Evolutionary conservation across 1,284 basidiomycete species (phyloP).

Genomic region (Apiotrichum montevideense): DNA sequence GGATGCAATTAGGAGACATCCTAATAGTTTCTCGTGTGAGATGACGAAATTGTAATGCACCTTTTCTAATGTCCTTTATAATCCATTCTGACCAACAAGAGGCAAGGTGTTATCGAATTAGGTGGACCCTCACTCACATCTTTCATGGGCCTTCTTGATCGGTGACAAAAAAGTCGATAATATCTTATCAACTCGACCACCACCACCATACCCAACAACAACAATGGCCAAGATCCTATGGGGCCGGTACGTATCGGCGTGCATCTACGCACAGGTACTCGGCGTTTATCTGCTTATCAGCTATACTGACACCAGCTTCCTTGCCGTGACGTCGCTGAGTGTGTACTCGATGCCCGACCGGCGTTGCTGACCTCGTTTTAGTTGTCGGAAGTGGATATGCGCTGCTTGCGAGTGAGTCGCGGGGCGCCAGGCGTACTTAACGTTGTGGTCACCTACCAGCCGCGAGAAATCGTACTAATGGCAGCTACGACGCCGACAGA

Average conservation of each 20-base stretch:
- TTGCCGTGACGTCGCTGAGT: slow-evolving; percentile 24
- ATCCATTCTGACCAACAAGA: too few relatives aligned
- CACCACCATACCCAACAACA: neutral
- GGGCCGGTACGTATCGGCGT: slow-evolving; percentile 26
- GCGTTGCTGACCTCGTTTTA: slow-evolving; percentile 1
- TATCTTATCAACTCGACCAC: too few relatives aligned
- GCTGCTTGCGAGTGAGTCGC: slow-evolving; percentile 7
- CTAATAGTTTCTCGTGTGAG: too few relatives aligned
- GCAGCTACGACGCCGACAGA: slow-evolving; percentile 38
- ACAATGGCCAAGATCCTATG: slow-evolving; percentile 26
- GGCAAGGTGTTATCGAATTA: too few relatives aligned
- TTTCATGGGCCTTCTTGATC: too few relatives aligned
- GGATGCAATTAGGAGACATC: too few relatives aligned
- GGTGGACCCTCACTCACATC: too few relatives aligned
- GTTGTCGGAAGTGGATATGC: slow-evolving; percentile 13
- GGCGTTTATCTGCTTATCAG: neutral
- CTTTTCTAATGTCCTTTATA: too few relatives aligned
- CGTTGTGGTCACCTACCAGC: neutral
- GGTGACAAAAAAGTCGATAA: too few relatives aligned
- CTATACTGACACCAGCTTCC: slow-evolving; percentile 24
- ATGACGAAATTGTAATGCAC: too few relatives aligned
- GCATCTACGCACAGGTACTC: too few relatives aligned
- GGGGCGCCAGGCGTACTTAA: neutral
- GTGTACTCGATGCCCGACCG: neutral
- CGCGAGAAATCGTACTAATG: neutral